Conservation (phyloP, 2,329 filamentous ascomycete genomes). For the Alternaria brassicicola region DNA sequence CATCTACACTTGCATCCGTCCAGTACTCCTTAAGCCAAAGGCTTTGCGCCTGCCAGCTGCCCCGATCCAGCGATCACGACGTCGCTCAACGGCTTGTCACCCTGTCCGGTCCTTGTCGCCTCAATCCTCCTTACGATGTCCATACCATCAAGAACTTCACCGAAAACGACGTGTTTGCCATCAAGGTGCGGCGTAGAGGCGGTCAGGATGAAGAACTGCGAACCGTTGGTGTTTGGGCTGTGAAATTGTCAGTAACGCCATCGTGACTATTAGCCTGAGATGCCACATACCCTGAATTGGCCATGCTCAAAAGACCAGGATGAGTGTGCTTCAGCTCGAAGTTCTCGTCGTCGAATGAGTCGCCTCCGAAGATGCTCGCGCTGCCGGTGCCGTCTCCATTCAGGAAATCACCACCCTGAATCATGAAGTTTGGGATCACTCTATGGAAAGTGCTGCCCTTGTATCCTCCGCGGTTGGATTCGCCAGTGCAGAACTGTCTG, state of each 20-base stretch:
- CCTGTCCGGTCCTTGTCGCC: slow-evolving; percentile 63
- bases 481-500: slow-evolving; percentile 74
- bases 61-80: slow-evolving; percentile 14
- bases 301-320: slow-evolving; percentile 95
- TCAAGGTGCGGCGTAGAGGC: slow-evolving; percentile 96
- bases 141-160: slow-evolving; percentile 82
- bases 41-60: slow-evolving; percentile 13
- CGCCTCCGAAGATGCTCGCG: slow-evolving; percentile 85
- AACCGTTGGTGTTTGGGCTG: slow-evolving; percentile 88
- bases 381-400: slow-evolving; percentile 82
- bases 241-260: background rate
- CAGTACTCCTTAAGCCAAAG: background rate
- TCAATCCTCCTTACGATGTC: slow-evolving; percentile 96
- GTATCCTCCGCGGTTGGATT: slow-evolving; percentile 79
- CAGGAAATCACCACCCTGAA: slow-evolving; percentile 81
- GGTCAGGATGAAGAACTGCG: slow-evolving; percentile 97
- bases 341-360: slow-evolving; percentile 87
- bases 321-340: slow-evolving; percentile 90
- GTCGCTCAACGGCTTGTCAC: slow-evolving; percentile 8
- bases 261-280: background rate
- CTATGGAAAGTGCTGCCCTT: slow-evolving; percentile 82
- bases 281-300: slow-evolving; percentile 70
- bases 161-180: slow-evolving; percentile 94
- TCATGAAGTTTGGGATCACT: slow-evolving; percentile 97
- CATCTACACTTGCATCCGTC: background rate